A percentile compares a stretch with the other conserved stretches of the same genome.
Conservation (phyloP, 139 green algal species). For the Eudorina sp. region DNA sequence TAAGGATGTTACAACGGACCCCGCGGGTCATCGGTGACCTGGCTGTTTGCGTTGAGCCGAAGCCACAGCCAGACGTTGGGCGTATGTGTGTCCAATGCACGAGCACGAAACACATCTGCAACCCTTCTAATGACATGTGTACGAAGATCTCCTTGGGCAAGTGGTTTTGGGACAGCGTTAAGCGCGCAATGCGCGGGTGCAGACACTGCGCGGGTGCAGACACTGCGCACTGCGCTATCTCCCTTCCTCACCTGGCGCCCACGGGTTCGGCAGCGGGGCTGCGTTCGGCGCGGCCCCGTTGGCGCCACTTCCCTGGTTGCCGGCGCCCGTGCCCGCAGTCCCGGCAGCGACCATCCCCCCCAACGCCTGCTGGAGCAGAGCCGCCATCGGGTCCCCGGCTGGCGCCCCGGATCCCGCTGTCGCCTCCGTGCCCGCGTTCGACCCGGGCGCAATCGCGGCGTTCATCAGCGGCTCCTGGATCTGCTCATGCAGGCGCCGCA, state of each 20-base stretch:
- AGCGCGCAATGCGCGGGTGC: too few relatives aligned
- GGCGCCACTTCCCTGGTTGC: constrained; percentile 2
- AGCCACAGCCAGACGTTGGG: too few relatives aligned
- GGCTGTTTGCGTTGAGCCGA: too few relatives aligned
- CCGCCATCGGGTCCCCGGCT: constrained; percentile 75
- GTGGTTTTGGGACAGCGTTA: too few relatives aligned
- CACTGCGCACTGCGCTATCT: too few relatives aligned
- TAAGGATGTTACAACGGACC: too few relatives aligned
- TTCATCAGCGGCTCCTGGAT: constrained; percentile 90
- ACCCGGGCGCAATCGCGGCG: constrained; percentile 64
- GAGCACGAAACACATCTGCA: too few relatives aligned
- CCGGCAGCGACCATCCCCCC: constrained; percentile 30
- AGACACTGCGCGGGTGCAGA: too few relatives aligned
- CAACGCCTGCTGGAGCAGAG: constrained; percentile 60
- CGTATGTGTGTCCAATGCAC: too few relatives aligned
- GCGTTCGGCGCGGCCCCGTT: constrained; percentile 76
- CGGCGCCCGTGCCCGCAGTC: constrained; percentile 30
- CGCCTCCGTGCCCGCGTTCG: neutral
- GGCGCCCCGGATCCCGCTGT: neutral
- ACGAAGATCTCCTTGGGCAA: too few relatives aligned
- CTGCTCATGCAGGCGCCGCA: constrained; percentile 92
- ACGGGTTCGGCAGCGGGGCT: constrained; percentile 96
- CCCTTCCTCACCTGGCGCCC: constrained; percentile 88
- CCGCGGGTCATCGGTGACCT: too few relatives aligned
- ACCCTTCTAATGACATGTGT: too few relatives aligned